Conservation (phyloP, 805 yeast genomes). For the Saccharomycodes ludwigii region DNA sequence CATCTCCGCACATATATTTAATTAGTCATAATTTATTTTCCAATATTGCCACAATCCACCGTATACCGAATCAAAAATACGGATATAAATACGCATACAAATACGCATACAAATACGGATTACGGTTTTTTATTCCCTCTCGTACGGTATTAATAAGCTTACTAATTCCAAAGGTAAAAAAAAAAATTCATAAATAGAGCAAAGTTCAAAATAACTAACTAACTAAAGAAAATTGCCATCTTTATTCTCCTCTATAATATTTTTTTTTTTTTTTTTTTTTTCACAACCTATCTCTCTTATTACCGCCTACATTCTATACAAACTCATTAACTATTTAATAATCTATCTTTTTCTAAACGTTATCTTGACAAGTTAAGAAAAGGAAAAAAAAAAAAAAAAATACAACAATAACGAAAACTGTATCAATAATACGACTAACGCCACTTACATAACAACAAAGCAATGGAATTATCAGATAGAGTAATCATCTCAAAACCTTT, state of each 20-base stretch:
- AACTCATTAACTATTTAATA: neutral
- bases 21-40: no score
- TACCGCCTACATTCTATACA: neutral
- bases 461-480: constrained; percentile 13
- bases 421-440: neutral
- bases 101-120: no score
- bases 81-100: no score
- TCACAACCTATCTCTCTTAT: neutral
- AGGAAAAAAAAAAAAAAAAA: neutral
- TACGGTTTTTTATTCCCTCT: no score
- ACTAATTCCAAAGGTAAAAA: no score
- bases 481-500: constrained; percentile 33
- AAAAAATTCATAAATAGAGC: no score
- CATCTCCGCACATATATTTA: no score
- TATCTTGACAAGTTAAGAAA: neutral
- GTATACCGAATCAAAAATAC: no score
- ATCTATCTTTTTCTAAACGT: neutral
- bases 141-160: no score
- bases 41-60: no score
- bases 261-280: neutral
- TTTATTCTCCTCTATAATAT: neutral
- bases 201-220: no score
- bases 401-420: neutral
- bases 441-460: constrained; percentile 1
- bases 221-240: neutral